A percentile compares a stretch with the other conserved stretches of the same genome.
Evolutionary conservation across 2,329 filamentous ascomycete genomes (phyloP).

Genomic region (Botryotinia globosa): DNA sequence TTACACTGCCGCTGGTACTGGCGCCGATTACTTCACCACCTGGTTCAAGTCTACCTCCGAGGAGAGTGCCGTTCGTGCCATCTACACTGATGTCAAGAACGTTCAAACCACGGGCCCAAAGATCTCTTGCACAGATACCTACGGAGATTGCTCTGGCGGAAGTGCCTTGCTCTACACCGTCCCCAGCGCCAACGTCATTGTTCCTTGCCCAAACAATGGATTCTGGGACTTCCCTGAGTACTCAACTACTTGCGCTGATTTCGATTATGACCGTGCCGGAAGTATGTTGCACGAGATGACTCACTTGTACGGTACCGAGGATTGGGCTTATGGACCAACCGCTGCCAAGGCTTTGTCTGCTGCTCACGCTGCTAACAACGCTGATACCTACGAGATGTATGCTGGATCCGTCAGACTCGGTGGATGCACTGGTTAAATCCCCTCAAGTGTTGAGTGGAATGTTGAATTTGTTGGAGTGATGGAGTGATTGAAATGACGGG

Average conservation of each 20-base stretch:
- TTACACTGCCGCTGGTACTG: slow-evolving; percentile 29
- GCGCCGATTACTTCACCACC: slow-evolving; percentile 27
- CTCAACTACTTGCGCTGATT: slow-evolving; percentile 25
- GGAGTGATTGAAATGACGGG: too few species aligned
- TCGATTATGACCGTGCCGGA: slow-evolving; percentile 31
- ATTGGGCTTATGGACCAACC: slow-evolving; percentile 31
- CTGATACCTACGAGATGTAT: slow-evolving; percentile 35
- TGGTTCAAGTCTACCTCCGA: slow-evolving; percentile 31
- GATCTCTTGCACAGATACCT: slow-evolving; percentile 29
- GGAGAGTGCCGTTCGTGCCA: slow-evolving; percentile 26
- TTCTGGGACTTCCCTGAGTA: slow-evolving; percentile 30
- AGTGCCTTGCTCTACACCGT: slow-evolving; percentile 30
- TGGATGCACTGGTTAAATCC: slow-evolving; percentile 24
- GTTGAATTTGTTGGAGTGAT: background rate
- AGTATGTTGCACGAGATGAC: slow-evolving; percentile 30
- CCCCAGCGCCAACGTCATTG: slow-evolving; percentile 27
- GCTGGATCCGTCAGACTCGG: slow-evolving; percentile 30
- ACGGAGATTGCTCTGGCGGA: slow-evolving; percentile 30
- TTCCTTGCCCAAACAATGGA: slow-evolving; percentile 31
- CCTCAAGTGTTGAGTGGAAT: background rate
- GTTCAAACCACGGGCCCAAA: slow-evolving; percentile 29
- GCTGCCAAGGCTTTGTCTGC: slow-evolving; percentile 27
- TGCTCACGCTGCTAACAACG: slow-evolving; percentile 28
- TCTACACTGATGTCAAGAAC: slow-evolving; percentile 29
- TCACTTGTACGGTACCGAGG: slow-evolving; percentile 31